Percentiles rank a stretch among this genome's conserved stretches.
Evolutionary conservation across 345 rosid genomes (phyloP).

Genomic region (Hirschfeldia incana): DNA sequence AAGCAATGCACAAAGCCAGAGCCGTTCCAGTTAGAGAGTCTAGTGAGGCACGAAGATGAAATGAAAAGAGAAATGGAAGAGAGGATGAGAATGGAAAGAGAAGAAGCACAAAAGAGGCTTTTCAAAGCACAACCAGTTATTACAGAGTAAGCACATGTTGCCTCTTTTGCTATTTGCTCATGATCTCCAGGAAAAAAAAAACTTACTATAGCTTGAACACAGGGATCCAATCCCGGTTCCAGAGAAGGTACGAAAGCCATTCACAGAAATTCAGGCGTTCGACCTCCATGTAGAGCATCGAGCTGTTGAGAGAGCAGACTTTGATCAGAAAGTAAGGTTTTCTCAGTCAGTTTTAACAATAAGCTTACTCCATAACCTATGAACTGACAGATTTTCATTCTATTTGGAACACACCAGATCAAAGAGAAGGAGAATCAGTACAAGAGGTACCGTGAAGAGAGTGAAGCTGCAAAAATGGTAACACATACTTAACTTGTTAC

Average conservation of each 20-base stretch:
- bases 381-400: neutral
- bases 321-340: slow-evolving; percentile 71
- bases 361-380: neutral
- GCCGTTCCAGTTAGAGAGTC: slow-evolving; percentile 86
- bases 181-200: neutral
- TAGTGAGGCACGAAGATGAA: slow-evolving; percentile 88
- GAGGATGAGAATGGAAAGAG: slow-evolving; percentile 63
- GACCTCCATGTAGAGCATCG: slow-evolving; percentile 70
- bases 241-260: slow-evolving; percentile 89
- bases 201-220: slow-evolving; percentile 23
- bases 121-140: slow-evolving; percentile 80
- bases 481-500: neutral
- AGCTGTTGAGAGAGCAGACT: slow-evolving; percentile 82
- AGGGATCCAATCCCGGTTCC: slow-evolving; percentile 93
- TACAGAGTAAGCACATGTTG: slow-evolving; percentile 59
- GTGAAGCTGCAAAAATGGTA: slow-evolving; percentile 86
- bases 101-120: slow-evolving; percentile 68
- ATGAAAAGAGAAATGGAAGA: slow-evolving; percentile 81
- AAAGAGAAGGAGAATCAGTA: slow-evolving; percentile 83
- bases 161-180: neutral
- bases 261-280: slow-evolving; percentile 73
- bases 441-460: slow-evolving; percentile 95
- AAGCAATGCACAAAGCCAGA: slow-evolving; percentile 79
- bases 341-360: neutral
- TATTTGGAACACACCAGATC: slow-evolving; percentile 48